Percentiles rank a stretch among this genome's conserved stretches.
Conservation (phyloP, 1,139 yeast species). For the Nadsonia starkeyi-henricii region DNA sequence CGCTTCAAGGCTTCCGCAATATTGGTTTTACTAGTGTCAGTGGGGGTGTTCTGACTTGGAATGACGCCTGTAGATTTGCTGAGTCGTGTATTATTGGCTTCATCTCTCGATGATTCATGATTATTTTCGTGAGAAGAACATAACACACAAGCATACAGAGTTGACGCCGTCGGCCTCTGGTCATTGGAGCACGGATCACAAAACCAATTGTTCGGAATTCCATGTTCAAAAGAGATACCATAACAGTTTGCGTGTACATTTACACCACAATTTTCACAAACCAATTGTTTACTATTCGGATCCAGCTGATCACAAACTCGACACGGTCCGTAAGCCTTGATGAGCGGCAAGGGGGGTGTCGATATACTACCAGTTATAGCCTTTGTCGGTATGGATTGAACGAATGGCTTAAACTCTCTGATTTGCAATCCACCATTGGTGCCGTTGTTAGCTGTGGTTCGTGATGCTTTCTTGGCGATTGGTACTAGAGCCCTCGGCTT, state of each 20-base stretch:
- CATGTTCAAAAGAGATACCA: slow-evolving; percentile 29
- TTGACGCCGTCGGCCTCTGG: slow-evolving; percentile 42
- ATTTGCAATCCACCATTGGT: background rate
- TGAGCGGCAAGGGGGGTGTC: background rate
- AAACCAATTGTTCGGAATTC: slow-evolving; percentile 34
- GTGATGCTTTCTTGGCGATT: too few relatives aligned
- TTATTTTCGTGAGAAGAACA: slow-evolving; percentile 46
- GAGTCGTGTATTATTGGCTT: slow-evolving; percentile 14
- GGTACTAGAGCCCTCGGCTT: too few relatives aligned
- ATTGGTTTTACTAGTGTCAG: slow-evolving; percentile 16
- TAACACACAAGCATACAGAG: slow-evolving; percentile 48
- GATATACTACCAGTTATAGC: background rate
- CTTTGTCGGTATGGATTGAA: background rate
- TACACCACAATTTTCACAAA: slow-evolving; percentile 58
- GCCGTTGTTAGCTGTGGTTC: too few relatives aligned
- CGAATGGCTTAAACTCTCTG: background rate
- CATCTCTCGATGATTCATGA: slow-evolving; percentile 32
- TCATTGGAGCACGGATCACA: slow-evolving; percentile 78
- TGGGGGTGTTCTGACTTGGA: slow-evolving; percentile 10
- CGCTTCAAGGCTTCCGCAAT: slow-evolving; percentile 60
- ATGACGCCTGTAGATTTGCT: slow-evolving; percentile 5
- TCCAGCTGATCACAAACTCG: slow-evolving; percentile 42
- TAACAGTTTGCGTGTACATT: slow-evolving; percentile 61
- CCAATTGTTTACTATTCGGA: slow-evolving; percentile 27
- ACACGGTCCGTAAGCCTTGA: slow-evolving; percentile 28